phyloP scores from a whole-genome alignment of 129 eudicot species.

The Flaveria linearis region DNA sequence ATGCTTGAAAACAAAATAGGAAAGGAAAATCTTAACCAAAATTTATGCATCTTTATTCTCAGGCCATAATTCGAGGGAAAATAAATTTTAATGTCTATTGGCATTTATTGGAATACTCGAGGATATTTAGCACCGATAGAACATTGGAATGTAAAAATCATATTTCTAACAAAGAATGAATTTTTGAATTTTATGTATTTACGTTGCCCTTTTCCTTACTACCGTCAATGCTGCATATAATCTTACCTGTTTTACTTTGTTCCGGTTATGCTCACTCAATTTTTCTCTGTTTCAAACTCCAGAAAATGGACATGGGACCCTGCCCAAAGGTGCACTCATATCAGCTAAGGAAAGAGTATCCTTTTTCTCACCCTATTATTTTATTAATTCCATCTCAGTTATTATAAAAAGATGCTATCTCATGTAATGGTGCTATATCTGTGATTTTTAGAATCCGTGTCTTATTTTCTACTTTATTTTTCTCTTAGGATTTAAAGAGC shows the following conservation, averaged over 20 bases:
- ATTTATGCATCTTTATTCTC: not conserved
- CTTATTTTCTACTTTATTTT: not conserved
- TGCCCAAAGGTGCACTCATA: slow-evolving; percentile 98
- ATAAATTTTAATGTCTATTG: not conserved
- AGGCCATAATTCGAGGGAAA: not conserved
- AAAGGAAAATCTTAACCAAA: not conserved
- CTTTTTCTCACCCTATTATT: slow-evolving; percentile 29
- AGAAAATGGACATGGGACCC: slow-evolving; percentile 99
- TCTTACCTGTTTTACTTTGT: not conserved
- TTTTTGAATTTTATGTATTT: not conserved
- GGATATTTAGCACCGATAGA: not conserved
- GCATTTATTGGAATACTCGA: not conserved
- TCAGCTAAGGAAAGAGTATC: slow-evolving; percentile 98
- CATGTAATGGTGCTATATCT: not conserved
- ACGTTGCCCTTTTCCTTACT: not conserved
- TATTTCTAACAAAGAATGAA: too few species aligned
- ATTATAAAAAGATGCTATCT: not conserved
- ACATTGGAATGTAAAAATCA: not conserved
- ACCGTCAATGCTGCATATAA: not conserved
- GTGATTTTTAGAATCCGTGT: not conserved
- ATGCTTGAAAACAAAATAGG: not conserved
- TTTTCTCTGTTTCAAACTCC: slow-evolving; percentile 7
- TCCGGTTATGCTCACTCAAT: not conserved
- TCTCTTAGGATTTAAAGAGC: not conserved
- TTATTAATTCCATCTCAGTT: not conserved